Evolutionary conservation across 306 rosid genomes (phyloP).

Genomic region (Cyamopsis tetragonoloba): DNA sequence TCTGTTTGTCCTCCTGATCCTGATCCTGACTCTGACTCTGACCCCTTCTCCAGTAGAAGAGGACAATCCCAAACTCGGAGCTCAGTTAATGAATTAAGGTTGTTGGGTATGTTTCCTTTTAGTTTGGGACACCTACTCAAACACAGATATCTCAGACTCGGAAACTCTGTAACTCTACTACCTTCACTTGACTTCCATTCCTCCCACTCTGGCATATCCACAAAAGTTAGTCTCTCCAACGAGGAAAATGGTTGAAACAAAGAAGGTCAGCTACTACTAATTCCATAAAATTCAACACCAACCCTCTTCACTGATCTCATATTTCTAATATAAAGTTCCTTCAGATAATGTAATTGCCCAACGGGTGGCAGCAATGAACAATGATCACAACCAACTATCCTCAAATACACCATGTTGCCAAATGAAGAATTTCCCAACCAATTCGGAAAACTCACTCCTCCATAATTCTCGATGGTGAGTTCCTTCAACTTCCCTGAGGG

Average conservation of each 20-base stretch:
- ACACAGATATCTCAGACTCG: background rate
- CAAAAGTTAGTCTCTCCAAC: background rate
- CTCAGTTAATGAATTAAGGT: background rate
- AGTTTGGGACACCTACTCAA: background rate
- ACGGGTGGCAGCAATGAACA: background rate
- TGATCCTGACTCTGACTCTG: no score
- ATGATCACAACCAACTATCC: background rate
- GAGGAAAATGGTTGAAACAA: background rate
- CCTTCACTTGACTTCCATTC: background rate
- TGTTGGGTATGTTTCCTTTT: background rate
- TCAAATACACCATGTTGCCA: background rate
- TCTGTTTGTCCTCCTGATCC: background rate
- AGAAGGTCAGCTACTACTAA: background rate
- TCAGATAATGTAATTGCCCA: background rate
- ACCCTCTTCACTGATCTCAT: background rate
- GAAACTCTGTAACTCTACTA: background rate
- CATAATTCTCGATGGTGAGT: background rate
- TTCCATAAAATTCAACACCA: background rate
- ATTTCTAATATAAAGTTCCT: background rate
- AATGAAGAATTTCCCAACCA: slow-evolving; percentile 3
- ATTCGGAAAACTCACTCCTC: background rate
- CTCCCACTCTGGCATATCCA: background rate
- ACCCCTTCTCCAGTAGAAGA: background rate
- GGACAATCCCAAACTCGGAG: background rate
- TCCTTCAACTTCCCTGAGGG: background rate